Evolutionary conservation across 176 grass and related monocot genomes (phyloP), one percentile per base, ranked within the genome.

Genomic region (Phoenix roebelenii): DNA sequence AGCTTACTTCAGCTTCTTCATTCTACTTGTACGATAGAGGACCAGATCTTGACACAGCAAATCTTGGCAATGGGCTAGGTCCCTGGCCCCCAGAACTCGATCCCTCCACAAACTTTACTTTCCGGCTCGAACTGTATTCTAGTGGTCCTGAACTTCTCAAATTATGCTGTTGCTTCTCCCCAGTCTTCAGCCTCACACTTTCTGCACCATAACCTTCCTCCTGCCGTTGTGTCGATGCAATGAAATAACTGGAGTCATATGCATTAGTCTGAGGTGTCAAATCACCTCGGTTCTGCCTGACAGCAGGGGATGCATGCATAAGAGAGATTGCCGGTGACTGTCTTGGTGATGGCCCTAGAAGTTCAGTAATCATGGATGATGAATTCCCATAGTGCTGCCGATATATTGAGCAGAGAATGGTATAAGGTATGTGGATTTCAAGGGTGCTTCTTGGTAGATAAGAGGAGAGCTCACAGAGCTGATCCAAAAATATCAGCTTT

Each of bases 361-460:
- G 52, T 55, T 97, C 92, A 3, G 75, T 76, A 44, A 65, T 54
- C 59, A 69, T 83, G 61, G 67, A 57, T 53, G 23, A 5, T 20
- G 81, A 67, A 23, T 69, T 79, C 59, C 83, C 84, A 7, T 97
- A 91, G 20, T 79, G 74, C 68, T 91, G 92, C 39, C 85, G 71
- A 63, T 91, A 88, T 68, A 97, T 80, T 51, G 92, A 97, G 52
- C 92, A 84, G 25, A 97, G 73, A 70, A 97, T 91, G 15, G 92
- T 83, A 22, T 97, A 97, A 7, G 92, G 92, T 68, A 91, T 80
- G 72, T 97, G 92, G 58, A 78, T 79, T 79, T 97, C 92, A 73
- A 97, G 76, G 44, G 87, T 97, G 81, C 92, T 97, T 83, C 87
- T 86, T 58, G 83, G 92, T 24, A 97, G 78, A 69, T 97, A 91